phyloP scores from a whole-genome alignment of 129 eudicot species.

The Deinandra increscens region DNA sequence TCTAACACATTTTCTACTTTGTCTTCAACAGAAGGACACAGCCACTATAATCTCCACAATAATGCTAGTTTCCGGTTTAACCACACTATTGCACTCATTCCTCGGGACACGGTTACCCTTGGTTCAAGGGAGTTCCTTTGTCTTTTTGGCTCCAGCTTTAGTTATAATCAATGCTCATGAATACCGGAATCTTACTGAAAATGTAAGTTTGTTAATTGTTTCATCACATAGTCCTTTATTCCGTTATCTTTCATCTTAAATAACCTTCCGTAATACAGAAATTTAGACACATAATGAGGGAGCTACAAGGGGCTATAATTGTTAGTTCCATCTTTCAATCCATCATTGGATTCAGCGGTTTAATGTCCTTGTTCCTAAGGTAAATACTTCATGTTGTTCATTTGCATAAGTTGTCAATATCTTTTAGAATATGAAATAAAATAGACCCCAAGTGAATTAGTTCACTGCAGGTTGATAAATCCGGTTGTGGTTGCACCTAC shows the following conservation, averaged over 20 bases:
- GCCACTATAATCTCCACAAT: constrained; percentile 82
- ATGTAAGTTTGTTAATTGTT: constrained; percentile 48
- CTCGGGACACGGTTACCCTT: constrained; percentile 94
- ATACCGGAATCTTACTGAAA: constrained; percentile 77
- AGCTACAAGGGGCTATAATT: constrained; percentile 88
- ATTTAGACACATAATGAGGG: constrained; percentile 93
- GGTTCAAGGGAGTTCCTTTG: constrained; percentile 98
- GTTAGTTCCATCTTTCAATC: constrained; percentile 84
- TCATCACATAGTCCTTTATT: neutral
- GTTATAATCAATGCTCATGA: constrained; percentile 79
- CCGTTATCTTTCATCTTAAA: neutral
- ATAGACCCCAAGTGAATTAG: neutral
- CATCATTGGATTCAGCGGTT: constrained; percentile 82
- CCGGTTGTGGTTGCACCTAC: constrained; percentile 97
- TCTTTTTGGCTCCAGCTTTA: constrained; percentile 84
- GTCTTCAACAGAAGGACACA: constrained; percentile 66
- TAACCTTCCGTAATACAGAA: constrained; percentile 47
- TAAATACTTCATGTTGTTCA: constrained; percentile 12
- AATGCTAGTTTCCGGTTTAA: constrained; percentile 75
- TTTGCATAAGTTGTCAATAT: neutral
- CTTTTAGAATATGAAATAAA: neutral
- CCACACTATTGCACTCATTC: constrained; percentile 72
- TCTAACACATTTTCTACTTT: constrained; percentile 9
- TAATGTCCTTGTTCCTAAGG: constrained; percentile 81
- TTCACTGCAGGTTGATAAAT: constrained; percentile 70